A percentile compares a stretch with the other conserved stretches of the same genome.
Evolutionary conservation across 768 basidiomycete species (phyloP).

Genomic region (Coprinopsis cinerea): DNA sequence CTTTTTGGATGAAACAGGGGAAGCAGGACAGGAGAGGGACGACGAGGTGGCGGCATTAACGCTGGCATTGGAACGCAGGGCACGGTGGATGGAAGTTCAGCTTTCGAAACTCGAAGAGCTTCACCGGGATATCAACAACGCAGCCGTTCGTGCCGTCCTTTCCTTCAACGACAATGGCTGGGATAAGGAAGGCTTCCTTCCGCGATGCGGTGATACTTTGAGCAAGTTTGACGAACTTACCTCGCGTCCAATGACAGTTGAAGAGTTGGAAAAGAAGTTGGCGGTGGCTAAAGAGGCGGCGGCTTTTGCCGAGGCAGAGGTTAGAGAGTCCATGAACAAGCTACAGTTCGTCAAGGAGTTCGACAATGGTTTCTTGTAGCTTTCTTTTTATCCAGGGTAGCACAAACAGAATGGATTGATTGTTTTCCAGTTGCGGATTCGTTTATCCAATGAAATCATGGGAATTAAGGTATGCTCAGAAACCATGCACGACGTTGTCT

Average conservation of each 20-base stretch:
- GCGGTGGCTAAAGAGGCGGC: slow-evolving; percentile 65
- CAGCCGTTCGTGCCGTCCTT: slow-evolving; percentile 76
- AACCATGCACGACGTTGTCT: too few species aligned
- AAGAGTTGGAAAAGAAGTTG: slow-evolving; percentile 74
- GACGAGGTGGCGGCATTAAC: slow-evolving; percentile 85
- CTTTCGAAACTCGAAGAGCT: slow-evolving; percentile 83
- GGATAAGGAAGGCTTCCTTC: slow-evolving; percentile 66
- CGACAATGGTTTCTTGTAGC: slow-evolving; percentile 5
- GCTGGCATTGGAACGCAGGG: slow-evolving; percentile 79
- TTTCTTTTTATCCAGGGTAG: too few species aligned
- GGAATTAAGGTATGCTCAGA: too few species aligned
- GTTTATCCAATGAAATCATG: too few species aligned
- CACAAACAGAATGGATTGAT: too few species aligned
- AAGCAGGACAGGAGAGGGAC: slow-evolving; percentile 60
- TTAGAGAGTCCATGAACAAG: slow-evolving; percentile 69
- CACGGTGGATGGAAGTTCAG: slow-evolving; percentile 91
- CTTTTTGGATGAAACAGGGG: slow-evolving; percentile 70
- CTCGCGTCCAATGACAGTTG: slow-evolving; percentile 49
- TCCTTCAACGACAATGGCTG: slow-evolving; percentile 83
- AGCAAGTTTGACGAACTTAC: slow-evolving; percentile 60
- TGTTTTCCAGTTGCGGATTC: too few species aligned
- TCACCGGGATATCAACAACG: slow-evolving; percentile 86
- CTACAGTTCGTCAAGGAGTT: slow-evolving; percentile 42
- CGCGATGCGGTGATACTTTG: slow-evolving; percentile 63
- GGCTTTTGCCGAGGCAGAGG: slow-evolving; percentile 65